phyloP scores from a whole-genome alignment of 176 grass and related monocot genomes.

The Carex cristatella region DNA sequence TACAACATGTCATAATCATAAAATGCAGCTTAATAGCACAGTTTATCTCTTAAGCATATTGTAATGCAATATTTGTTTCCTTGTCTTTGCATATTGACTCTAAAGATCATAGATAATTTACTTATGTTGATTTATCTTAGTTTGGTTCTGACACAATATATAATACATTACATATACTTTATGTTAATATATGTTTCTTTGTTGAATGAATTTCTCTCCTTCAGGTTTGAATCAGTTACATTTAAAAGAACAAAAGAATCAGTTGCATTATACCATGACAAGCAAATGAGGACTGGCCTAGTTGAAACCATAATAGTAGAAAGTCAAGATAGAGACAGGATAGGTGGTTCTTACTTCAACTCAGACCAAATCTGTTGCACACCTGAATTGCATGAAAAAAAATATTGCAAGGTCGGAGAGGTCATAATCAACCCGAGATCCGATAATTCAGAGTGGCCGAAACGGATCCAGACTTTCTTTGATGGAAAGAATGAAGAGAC shows the following conservation, averaged over 20 bases:
- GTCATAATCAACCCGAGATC: conserved; percentile 85
- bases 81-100: neutral
- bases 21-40: neutral
- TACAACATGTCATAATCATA: neutral
- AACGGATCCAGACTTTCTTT: conserved; percentile 94
- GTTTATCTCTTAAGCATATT: neutral
- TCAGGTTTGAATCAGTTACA: conserved; percentile 81
- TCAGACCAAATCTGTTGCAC: conserved; percentile 94
- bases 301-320: conserved; percentile 93
- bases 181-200: neutral
- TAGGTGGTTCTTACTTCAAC: conserved; percentile 77
- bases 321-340: conserved; percentile 92
- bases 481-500: conserved; percentile 61
- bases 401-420: conserved; percentile 70
- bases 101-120: too few species aligned
- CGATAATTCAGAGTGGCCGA: conserved; percentile 74
- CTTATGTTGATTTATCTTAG: too few species aligned
- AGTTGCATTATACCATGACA: conserved; percentile 45
- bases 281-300: conserved; percentile 92
- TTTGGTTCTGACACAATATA: neutral
- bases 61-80: neutral
- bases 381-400: conserved; percentile 52
- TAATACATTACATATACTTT: neutral
- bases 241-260: conserved; percentile 74
- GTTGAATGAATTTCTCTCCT: conserved; percentile 12